phyloP scores from a whole-genome alignment of 164 flowering plant genomes.

The Cinnamomum chago region DNA sequence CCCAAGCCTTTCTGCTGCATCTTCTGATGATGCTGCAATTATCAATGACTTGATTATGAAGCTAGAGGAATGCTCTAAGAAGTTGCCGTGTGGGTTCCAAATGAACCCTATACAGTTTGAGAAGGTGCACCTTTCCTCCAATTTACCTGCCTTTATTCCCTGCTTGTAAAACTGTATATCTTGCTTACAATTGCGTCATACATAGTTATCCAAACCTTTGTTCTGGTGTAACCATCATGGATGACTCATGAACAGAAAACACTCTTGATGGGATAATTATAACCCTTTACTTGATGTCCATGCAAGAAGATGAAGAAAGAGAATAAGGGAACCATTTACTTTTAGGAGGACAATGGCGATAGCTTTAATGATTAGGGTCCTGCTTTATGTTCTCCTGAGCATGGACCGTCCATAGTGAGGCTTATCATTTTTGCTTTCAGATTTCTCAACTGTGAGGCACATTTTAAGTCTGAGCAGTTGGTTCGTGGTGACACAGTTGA shows the following conservation, averaged over 20 bases:
- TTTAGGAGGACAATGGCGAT: not conserved
- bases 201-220: not conserved
- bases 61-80: constrained; percentile 41
- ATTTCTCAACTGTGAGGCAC: too few relatives aligned
- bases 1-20: constrained; percentile 48
- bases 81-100: constrained; percentile 50
- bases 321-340: not conserved
- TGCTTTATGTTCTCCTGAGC: too few relatives aligned
- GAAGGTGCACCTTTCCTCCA: constrained; percentile 41
- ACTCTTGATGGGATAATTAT: not conserved
- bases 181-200: not conserved
- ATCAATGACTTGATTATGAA: constrained; percentile 49
- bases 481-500: too few relatives aligned
- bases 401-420: too few relatives aligned
- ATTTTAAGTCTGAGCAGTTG: too few relatives aligned
- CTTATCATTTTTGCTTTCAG: too few relatives aligned
- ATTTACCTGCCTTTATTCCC: not conserved
- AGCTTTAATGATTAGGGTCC: not conserved
- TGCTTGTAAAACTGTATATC: not conserved
- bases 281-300: not conserved
- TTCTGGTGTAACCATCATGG: not conserved
- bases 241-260: not conserved
- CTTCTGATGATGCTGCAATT: constrained; percentile 68
- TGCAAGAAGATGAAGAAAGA: not conserved
- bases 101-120: constrained; percentile 87